phyloP scores from a whole-genome alignment of 2,329 filamentous ascomycete genomes.

The Ophiocordyceps australis region DNA sequence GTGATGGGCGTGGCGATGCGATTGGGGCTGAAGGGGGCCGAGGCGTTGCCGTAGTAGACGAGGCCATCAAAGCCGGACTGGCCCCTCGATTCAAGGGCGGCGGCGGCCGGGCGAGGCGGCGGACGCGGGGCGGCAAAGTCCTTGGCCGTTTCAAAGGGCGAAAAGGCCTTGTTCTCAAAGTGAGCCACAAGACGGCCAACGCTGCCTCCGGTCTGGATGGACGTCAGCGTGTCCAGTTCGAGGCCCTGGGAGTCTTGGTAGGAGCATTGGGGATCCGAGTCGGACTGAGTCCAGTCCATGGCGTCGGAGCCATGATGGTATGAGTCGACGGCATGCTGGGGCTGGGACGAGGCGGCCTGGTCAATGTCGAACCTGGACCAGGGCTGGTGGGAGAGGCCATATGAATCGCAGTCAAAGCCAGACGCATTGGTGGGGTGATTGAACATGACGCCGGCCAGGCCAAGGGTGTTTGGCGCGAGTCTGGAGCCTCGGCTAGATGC shows the following conservation, averaged over 20 bases:
- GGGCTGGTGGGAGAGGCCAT: conserved; percentile 13
- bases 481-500: conserved; percentile 16
- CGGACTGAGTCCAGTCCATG: conserved; percentile 20
- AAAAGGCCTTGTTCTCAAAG: conserved; percentile 18
- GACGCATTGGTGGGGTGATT: conserved; percentile 14
- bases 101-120: conserved; percentile 11
- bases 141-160: conserved; percentile 18
- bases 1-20: conserved; percentile 13
- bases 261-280: conserved; percentile 9
- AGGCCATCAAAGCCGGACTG: conserved; percentile 3
- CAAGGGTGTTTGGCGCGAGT: conserved; percentile 17
- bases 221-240: conserved; percentile 9
- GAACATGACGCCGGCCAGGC: conserved; percentile 18
- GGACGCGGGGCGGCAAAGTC: conserved; percentile 16
- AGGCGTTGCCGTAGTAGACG: conserved; percentile 1
- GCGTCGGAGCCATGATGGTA: conserved; percentile 9
- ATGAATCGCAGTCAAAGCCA: conserved; percentile 10
- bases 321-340: conserved; percentile 6
- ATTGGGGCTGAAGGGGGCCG: conserved; percentile 6
- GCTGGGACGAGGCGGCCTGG: conserved; percentile 7
- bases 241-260: conserved; percentile 7
- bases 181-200: conserved; percentile 20
- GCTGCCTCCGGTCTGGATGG: conserved; percentile 6
- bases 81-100: neutral
- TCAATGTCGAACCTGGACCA: conserved; percentile 14